These are phyloP conservation scores for Penicillium brasilianum DNA, from an alignment of 2,329 filamentous ascomycete species.

Conservation along the genomic window DNA sequence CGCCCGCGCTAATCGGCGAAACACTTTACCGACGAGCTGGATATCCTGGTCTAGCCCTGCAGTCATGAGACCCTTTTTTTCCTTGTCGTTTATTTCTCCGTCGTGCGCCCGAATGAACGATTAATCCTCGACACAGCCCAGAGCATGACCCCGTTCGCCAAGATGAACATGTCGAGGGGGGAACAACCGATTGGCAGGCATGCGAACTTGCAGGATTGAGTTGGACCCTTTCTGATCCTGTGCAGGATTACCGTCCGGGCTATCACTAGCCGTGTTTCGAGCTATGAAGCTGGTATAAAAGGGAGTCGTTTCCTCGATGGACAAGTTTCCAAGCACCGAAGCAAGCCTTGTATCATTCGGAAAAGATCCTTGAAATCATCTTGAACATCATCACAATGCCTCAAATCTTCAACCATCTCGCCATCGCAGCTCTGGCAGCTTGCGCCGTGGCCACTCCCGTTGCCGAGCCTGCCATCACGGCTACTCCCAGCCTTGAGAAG, in stretches of 20 bases:
- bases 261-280: not conserved
- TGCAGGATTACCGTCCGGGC: not conserved
- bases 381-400: slow-evolving; percentile 6
- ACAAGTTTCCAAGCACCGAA: not conserved
- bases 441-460: slow-evolving; percentile 1
- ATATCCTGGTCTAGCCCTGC: not conserved
- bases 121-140: not conserved
- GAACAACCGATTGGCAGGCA: not conserved
- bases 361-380: not conserved
- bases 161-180: not conserved
- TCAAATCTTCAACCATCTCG: not conserved
- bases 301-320: not conserved
- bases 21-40: not conserved
- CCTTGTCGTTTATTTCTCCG: slow-evolving; percentile 1
- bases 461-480: slow-evolving; percentile 7
- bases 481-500: slow-evolving; percentile 13
- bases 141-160: not conserved
- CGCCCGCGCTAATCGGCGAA: not conserved
- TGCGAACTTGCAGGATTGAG: not conserved
- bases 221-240: not conserved
- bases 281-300: not conserved
- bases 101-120: not conserved
- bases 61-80: not conserved
- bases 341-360: not conserved
- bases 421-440: slow-evolving; percentile 3